These are phyloP conservation scores for Parasarocladium wereldwijsianum DNA, from an alignment of 2,329 filamentous ascomycete species.

Conservation along the genomic window DNA sequence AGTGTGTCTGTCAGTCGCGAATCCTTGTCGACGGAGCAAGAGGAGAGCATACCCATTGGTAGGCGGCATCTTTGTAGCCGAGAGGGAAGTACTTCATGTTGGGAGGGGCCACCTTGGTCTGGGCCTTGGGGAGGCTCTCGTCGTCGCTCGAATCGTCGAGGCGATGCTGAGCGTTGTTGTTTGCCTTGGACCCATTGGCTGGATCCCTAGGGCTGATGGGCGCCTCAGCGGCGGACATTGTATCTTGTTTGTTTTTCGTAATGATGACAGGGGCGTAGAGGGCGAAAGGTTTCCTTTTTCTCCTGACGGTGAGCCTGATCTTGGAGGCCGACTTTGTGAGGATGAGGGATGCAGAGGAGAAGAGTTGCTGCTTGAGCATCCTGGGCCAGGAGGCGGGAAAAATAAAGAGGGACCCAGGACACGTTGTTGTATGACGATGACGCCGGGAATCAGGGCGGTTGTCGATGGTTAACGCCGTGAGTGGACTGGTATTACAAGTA, in stretches of 20 bases:
- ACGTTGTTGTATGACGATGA: too few species aligned
- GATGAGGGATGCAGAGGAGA: conserved; percentile 14
- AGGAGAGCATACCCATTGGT: conserved; percentile 61
- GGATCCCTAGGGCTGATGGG: conserved; percentile 10
- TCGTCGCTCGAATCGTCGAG: conserved; percentile 2
- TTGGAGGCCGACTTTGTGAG: conserved; percentile 3
- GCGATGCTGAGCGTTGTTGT: conserved; percentile 2
- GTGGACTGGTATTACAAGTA: too few species aligned
- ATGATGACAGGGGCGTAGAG: conserved; percentile 9
- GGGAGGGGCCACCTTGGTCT: neutral
- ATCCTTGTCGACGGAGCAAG: neutral
- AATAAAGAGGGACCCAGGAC: neutral
- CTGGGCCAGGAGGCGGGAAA: conserved; percentile 11
- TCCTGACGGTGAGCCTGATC: too few species aligned
- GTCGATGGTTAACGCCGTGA: too few species aligned
- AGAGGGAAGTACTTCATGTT: conserved; percentile 53
- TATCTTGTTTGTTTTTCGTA: too few species aligned
- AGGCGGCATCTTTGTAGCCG: conserved; percentile 80
- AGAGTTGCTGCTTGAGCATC: conserved; percentile 30
- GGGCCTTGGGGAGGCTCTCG: conserved; percentile 1
- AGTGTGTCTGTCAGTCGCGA: conserved; percentile 1
- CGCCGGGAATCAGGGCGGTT: too few species aligned
- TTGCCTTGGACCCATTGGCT: too few species aligned
- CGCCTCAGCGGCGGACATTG: conserved; percentile 20
- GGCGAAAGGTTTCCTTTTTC: too few species aligned